Conservation (phyloP, 164 flowering plant species). For the Platanus orientalis region DNA sequence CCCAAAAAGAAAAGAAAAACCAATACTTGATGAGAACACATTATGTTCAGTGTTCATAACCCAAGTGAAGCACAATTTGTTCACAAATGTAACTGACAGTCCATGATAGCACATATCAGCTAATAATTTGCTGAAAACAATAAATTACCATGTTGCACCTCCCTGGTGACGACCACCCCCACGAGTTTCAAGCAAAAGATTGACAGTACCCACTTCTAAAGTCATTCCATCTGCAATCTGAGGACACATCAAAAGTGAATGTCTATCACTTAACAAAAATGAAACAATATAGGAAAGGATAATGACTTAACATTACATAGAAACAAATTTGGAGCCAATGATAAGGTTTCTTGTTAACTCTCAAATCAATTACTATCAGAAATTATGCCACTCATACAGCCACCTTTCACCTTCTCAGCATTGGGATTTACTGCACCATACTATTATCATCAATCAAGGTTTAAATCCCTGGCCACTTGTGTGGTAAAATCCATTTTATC, state of each 20-base stretch:
- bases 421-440: too few relatives aligned
- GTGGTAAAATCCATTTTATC: too few relatives aligned
- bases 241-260: constrained; percentile 9
- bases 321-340: not conserved
- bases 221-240: constrained; percentile 99
- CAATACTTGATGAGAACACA: not conserved
- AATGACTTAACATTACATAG: not conserved
- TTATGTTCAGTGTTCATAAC: not conserved
- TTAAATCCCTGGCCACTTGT: too few relatives aligned
- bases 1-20: too few relatives aligned
- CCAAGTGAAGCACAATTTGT: not conserved
- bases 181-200: constrained; percentile 88
- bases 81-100: not conserved
- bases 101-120: not conserved
- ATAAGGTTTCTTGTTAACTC: not conserved
- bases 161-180: constrained; percentile 62
- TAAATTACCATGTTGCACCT: constrained; percentile 80
- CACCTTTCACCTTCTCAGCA: too few relatives aligned
- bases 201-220: constrained; percentile 72
- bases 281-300: not conserved
- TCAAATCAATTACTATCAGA: too few relatives aligned
- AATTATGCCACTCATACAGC: too few relatives aligned
- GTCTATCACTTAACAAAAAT: not conserved
- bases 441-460: too few relatives aligned
- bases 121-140: not conserved